A percentile compares a stretch with the other conserved stretches of the same genome.
Conservation (phyloP, 2,329 filamentous ascomycete species). For the Sclerotiophoma versabilis region DNA sequence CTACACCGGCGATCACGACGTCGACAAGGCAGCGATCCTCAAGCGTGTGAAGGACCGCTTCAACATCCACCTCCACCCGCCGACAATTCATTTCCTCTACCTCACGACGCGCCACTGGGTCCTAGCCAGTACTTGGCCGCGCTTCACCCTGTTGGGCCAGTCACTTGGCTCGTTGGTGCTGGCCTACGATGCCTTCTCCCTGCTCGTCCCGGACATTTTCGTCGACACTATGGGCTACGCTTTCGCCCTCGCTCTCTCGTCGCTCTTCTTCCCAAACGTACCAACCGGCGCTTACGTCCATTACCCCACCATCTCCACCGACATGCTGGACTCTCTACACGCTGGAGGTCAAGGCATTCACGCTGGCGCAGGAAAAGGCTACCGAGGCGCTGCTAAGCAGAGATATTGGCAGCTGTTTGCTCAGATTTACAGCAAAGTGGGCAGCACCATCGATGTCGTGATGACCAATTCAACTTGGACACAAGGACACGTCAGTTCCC, state of each 20-base stretch:
- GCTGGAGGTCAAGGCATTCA: slow-evolving; percentile 73
- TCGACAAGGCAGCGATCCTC: slow-evolving; percentile 80
- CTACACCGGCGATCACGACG: slow-evolving; percentile 94
- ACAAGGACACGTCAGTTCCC: slow-evolving; percentile 72
- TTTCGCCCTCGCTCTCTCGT: slow-evolving; percentile 83
- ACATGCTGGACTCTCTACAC: slow-evolving; percentile 84
- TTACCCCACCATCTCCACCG: slow-evolving; percentile 97
- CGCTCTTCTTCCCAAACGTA: slow-evolving; percentile 78
- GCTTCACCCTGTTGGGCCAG: slow-evolving; percentile 93
- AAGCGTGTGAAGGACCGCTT: slow-evolving; percentile 81
- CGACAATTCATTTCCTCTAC: slow-evolving; percentile 87
- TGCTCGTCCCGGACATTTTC: slow-evolving; percentile 91
- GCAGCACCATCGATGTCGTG: slow-evolving; percentile 85
- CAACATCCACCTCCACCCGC: slow-evolving; percentile 86
- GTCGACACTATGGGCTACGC: slow-evolving; percentile 99
- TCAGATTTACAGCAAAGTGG: slow-evolving; percentile 79
- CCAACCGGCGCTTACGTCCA: slow-evolving; percentile 95
- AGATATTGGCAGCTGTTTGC: slow-evolving; percentile 90
- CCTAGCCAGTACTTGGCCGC: slow-evolving; percentile 84
- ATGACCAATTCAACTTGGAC: slow-evolving; percentile 99
- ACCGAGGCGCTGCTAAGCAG: slow-evolving; percentile 74
- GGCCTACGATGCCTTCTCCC: slow-evolving; percentile 90
- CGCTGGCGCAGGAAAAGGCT: slow-evolving; percentile 78
- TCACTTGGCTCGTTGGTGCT: slow-evolving; percentile 86
- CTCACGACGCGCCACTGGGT: slow-evolving; percentile 87